Conservation (phyloP, 176 grass and related monocot species). For the Musa schizocarpa region DNA sequence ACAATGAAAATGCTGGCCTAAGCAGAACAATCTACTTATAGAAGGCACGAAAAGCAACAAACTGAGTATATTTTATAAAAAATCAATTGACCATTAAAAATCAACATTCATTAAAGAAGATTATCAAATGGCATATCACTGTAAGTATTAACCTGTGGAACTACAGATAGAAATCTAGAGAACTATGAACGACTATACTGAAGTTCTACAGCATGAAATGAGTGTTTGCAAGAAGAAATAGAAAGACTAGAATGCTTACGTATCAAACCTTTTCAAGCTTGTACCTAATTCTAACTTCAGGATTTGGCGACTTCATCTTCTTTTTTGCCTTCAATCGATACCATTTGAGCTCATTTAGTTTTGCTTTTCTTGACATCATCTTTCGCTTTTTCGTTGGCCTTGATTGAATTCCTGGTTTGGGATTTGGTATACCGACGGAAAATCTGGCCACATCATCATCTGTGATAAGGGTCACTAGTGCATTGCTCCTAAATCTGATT, state of each 20-base stretch:
- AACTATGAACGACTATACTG: background rate
- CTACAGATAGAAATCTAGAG: background rate
- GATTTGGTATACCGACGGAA: background rate
- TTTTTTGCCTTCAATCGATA: slow-evolving; percentile 73
- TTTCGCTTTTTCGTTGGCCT: slow-evolving; percentile 7
- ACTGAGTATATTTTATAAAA: background rate
- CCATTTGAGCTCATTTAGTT: slow-evolving; percentile 73
- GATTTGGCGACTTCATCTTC: slow-evolving; percentile 70
- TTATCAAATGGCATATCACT: background rate
- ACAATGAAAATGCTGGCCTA: slow-evolving; percentile 7
- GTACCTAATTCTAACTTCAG: slow-evolving; percentile 77
- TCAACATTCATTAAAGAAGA: background rate
- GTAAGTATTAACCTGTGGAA: background rate
- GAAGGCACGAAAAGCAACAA: background rate
- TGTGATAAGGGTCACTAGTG: slow-evolving; percentile 30
- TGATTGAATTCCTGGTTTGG: background rate
- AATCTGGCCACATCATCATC: slow-evolving; percentile 40
- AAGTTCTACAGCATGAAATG: background rate
- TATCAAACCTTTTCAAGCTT: slow-evolving; percentile 40
- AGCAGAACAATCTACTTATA: background rate
- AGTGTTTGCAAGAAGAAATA: background rate
- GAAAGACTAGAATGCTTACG: background rate
- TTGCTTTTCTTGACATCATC: slow-evolving; percentile 68
- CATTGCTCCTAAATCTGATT: slow-evolving; percentile 27
- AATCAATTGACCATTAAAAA: background rate